These are phyloP conservation scores for Teratosphaeria nubilosa DNA, from an alignment of 2,329 filamentous ascomycete genomes.

Conservation along the genomic window DNA sequence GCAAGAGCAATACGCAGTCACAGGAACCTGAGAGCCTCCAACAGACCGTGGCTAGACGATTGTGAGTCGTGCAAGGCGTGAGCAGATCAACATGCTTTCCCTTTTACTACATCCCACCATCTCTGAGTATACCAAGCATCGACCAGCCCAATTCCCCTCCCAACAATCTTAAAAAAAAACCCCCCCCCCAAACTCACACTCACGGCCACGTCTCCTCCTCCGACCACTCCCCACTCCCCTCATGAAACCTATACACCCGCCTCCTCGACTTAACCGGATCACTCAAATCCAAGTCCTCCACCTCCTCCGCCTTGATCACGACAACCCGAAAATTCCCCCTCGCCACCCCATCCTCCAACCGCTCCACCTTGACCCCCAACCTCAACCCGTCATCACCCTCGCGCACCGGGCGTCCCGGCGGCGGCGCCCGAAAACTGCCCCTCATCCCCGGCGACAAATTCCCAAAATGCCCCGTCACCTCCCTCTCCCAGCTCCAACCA, in stretches of 20 bases:
- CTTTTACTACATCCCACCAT: no score
- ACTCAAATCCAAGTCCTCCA: constrained; percentile 64
- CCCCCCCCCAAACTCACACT: background rate
- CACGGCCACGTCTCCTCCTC: constrained; percentile 58
- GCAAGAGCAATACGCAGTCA: no score
- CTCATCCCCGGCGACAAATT: constrained; percentile 76
- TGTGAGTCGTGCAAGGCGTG: no score
- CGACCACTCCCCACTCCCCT: constrained; percentile 50
- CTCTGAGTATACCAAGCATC: no score
- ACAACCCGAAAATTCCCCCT: constrained; percentile 75
- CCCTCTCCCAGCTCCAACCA: constrained; percentile 67
- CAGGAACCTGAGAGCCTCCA: no score
- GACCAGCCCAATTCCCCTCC: no score
- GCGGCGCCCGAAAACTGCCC: constrained; percentile 55
- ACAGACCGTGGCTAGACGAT: no score
- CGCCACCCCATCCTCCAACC: constrained; percentile 60
- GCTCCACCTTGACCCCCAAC: constrained; percentile 55
- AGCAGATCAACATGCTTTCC: no score
- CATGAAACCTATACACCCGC: constrained; percentile 56
- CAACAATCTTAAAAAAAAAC: no score
- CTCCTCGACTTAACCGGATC: constrained; percentile 54
- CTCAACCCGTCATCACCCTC: constrained; percentile 34
- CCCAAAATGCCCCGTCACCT: constrained; percentile 81
- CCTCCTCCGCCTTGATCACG: constrained; percentile 69
- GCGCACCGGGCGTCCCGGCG: constrained; percentile 37